Conservation (phyloP, 768 basidiomycete genomes). For the Coprinopsis cinerea region DNA sequence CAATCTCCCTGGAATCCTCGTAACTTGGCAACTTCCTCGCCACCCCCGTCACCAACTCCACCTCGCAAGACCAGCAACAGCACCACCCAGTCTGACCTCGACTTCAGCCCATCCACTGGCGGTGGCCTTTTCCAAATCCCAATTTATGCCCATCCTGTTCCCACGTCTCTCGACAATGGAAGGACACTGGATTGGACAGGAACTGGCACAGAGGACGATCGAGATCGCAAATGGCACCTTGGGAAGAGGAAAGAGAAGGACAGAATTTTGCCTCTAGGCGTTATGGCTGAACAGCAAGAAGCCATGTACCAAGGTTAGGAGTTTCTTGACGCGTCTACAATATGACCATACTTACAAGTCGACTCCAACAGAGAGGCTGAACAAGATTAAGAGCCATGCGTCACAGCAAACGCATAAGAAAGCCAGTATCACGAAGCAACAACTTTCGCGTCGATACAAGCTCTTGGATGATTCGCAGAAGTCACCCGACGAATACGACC, state of each 20-base stretch:
- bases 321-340: not conserved
- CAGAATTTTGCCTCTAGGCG: conserved; percentile 33
- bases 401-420: conserved; percentile 55
- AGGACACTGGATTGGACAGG: conserved; percentile 71
- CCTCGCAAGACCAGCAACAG: conserved; percentile 22
- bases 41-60: conserved; percentile 21
- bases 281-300: conserved; percentile 54
- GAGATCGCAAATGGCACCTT: conserved; percentile 53
- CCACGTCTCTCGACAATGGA: conserved; percentile 63
- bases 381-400: conserved; percentile 42
- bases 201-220: conserved; percentile 48
- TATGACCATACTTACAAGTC: conserved; percentile 3
- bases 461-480: conserved; percentile 36
- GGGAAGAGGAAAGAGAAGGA: conserved; percentile 58
- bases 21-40: conserved; percentile 22
- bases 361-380: conserved; percentile 46
- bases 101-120: conserved; percentile 64
- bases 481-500: not conserved
- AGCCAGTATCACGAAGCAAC: conserved; percentile 57
- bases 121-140: conserved; percentile 18
- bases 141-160: conserved; percentile 53
- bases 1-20: conserved; percentile 20
- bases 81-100: conserved; percentile 47
- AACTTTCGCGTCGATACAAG: conserved; percentile 60
- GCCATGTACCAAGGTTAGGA: conserved; percentile 46